These are phyloP conservation scores for Zygnema cylindricum DNA, from an alignment of 139 green algal genomes.

Conservation along the genomic window DNA sequence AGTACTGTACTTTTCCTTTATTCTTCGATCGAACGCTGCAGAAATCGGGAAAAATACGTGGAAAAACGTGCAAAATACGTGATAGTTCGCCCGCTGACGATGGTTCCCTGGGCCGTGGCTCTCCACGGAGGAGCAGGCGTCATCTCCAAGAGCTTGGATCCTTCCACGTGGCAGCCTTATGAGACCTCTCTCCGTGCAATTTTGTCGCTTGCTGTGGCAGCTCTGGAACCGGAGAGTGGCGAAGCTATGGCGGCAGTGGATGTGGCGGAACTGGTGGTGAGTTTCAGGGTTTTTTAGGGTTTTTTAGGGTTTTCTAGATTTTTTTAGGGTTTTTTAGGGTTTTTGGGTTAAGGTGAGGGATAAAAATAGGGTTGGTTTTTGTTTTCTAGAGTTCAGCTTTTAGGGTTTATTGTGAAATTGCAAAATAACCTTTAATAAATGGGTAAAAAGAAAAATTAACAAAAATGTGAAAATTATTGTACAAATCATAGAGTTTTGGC, in stretches of 20 bases:
- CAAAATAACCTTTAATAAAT: too few relatives aligned
- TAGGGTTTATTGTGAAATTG: background rate
- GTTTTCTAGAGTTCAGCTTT: background rate
- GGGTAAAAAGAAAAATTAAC: too few relatives aligned
- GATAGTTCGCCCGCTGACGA: too few relatives aligned
- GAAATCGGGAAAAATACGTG: too few relatives aligned
- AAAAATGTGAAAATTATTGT: too few relatives aligned
- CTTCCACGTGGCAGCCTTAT: background rate
- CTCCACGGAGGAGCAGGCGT: background rate
- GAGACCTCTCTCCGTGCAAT: background rate
- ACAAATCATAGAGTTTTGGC: too few relatives aligned
- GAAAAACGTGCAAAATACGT: too few relatives aligned
- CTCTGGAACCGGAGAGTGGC: background rate
- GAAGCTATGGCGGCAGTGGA: background rate
- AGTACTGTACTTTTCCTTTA: too few relatives aligned
- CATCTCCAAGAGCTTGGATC: background rate
- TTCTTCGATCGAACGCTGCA: too few relatives aligned
- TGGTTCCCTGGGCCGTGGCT: background rate
- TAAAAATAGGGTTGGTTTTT: background rate
- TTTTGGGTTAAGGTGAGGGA: background rate
- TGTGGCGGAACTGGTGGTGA: background rate
- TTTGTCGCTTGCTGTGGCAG: background rate
- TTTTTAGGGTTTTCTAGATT: too few relatives aligned
- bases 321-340: too few relatives aligned
- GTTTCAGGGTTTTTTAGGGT: too few relatives aligned